A percentile compares a stretch with the other conserved stretches of the same genome.
Evolutionary conservation across 768 basidiomycete species (phyloP).

Genomic region (Pholiota microspora): DNA sequence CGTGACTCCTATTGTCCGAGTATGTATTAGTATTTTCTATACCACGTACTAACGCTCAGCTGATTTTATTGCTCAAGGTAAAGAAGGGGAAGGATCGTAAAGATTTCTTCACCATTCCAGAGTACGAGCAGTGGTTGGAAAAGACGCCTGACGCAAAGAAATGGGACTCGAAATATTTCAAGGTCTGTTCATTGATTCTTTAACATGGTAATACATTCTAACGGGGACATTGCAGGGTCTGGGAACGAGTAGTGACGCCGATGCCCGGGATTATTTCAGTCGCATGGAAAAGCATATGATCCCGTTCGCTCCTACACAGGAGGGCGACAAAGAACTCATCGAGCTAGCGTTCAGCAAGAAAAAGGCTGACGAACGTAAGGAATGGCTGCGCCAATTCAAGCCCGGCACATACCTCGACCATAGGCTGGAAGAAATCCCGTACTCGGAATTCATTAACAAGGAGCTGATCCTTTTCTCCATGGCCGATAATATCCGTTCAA

Average conservation of each 20-base stretch:
- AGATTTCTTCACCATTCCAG: slow-evolving; percentile 96
- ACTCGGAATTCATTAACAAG: slow-evolving; percentile 95
- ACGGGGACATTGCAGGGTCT: slow-evolving; percentile 63
- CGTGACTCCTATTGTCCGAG: slow-evolving; percentile 96
- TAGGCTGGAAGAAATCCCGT: slow-evolving; percentile 79
- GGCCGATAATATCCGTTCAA: slow-evolving; percentile 98
- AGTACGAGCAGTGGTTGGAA: slow-evolving; percentile 92
- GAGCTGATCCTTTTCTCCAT: slow-evolving; percentile 98
- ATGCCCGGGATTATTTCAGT: slow-evolving; percentile 91
- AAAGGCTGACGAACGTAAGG: slow-evolving; percentile 97
- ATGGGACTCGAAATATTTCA: slow-evolving; percentile 97
- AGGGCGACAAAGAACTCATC: slow-evolving; percentile 85
- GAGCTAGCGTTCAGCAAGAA: slow-evolving; percentile 99
- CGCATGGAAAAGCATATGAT: slow-evolving; percentile 94
- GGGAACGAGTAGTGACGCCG: slow-evolving; percentile 87
- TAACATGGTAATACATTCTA: not conserved
- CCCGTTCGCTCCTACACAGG: slow-evolving; percentile 77
- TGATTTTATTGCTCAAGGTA: slow-evolving; percentile 43
- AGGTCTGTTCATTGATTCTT: slow-evolving; percentile 48
- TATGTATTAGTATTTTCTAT: no score
- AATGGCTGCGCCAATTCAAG: slow-evolving; percentile 95
- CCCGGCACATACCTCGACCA: slow-evolving; percentile 95
- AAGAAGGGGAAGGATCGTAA: slow-evolving; percentile 75
- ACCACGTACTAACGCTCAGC: no score
- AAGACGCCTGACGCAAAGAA: slow-evolving; percentile 70